These are phyloP conservation scores for Bassia scoparia DNA, from an alignment of 148 eudicot genomes.

Conservation along the genomic window DNA sequence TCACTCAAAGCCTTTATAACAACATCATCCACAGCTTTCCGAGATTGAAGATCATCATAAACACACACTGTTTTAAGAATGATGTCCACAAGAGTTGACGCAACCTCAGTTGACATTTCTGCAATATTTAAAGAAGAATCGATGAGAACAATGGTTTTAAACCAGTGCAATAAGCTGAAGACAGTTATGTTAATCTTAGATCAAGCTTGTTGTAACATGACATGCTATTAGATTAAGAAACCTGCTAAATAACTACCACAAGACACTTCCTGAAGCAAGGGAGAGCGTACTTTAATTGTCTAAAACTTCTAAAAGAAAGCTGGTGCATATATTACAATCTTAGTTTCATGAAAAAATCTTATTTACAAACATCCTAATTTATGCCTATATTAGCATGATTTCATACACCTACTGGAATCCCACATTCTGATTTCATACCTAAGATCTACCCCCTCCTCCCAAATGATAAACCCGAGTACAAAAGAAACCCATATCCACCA, in stretches of 20 bases:
- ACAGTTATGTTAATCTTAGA: neutral
- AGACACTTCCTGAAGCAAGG: neutral
- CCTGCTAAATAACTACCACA: too few species aligned
- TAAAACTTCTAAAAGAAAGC: neutral
- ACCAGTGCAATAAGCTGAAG: neutral
- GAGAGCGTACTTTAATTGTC: neutral
- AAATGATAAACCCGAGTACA: too few species aligned
- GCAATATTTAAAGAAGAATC: conserved; percentile 28
- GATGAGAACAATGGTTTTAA: neutral
- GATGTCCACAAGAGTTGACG: conserved; percentile 60
- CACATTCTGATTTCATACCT: too few species aligned
- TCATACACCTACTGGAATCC: too few species aligned
- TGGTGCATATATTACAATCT: too few species aligned
- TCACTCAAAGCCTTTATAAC: conserved; percentile 54
- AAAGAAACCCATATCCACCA: too few species aligned
- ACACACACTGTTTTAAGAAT: conserved; percentile 61
- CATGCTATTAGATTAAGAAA: neutral
- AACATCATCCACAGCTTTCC: conserved; percentile 80
- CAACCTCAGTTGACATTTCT: conserved; percentile 71
- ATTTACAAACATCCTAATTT: too few species aligned
- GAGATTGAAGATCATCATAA: conserved; percentile 81
- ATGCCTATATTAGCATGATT: too few species aligned
- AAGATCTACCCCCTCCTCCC: too few species aligned
- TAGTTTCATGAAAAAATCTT: too few species aligned
- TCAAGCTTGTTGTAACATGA: neutral